Evolutionary conservation across 140 eudicot genomes (phyloP), one percentile per base, ranked within the genome.

Genomic region (Anethum foeniculum): DNA sequence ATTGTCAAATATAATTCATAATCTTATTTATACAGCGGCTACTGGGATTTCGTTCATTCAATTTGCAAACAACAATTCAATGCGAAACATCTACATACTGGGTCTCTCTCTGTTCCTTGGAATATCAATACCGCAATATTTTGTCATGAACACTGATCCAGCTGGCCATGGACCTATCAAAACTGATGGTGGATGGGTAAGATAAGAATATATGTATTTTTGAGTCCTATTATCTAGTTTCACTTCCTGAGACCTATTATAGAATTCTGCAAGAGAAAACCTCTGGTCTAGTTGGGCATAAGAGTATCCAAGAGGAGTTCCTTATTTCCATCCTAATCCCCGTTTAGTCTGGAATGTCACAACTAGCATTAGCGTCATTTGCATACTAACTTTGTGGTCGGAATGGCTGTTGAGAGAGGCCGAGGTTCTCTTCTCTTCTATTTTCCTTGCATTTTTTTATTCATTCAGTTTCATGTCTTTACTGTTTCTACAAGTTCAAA

Each of bases 171-270:
- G 98, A 38, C 98, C 98, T 27, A 90, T 93, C 67, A 83, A 82
- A 85, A 86, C 98, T 3, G 86, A 83, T 60, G 97, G 85, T 67
- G 96, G 91, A 90, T 93, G 98, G 98, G 98, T 93, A 87, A 88
- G 90, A 9, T 56, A 16, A 25, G 69, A 62, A 62, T 62, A 25
- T 62, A 10, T 62, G 18, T 25, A 25, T 32, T 32, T 9, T 10
- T 3, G 15, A 62, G 69, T 62, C 28, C 69, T 9, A 25, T 25
- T 62, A n/a, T 23, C 7, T 62, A 9, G 69, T 60, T 60, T 60
- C 5, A n/a, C 32, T n/a, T n/a, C 34, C 19, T 36, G 6, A 38
- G 47, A 36, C 48, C 27, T 5, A 18, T 71, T 38, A 39, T 18
- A 39, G 76, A 71, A 38, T 18, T 34, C 32, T 19, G 32, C 47